These are phyloP conservation scores for Melanogaster broomeanus DNA, from an alignment of 768 basidiomycete genomes.

Conservation along the genomic window DNA sequence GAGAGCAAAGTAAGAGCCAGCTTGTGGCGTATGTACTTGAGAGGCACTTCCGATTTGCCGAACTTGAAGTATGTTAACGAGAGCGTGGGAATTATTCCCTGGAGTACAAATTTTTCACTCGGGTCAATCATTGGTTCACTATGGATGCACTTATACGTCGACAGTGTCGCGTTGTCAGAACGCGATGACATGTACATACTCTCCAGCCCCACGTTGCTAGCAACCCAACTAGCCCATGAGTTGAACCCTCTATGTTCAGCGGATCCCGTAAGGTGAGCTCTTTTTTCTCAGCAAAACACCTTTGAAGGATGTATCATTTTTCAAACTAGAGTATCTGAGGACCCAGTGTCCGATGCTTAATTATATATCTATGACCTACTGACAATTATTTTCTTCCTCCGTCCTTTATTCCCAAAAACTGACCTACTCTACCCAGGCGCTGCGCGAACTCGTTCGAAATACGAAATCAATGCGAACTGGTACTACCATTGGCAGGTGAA, in stretches of 20 bases:
- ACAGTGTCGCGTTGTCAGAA: background rate
- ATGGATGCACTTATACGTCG: no score
- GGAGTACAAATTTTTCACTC: no score
- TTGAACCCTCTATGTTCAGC: background rate
- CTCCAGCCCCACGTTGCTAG: background rate
- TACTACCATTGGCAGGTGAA: background rate
- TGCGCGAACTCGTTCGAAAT: background rate
- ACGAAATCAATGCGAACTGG: background rate
- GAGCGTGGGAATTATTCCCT: background rate
- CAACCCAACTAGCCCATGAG: background rate
- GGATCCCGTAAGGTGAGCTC: background rate
- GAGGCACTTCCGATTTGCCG: no score
- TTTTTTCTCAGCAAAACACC: background rate
- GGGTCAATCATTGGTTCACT: no score
- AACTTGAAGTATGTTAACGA: background rate
- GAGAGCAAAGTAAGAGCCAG: no score
- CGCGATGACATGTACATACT: background rate
- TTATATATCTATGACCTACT: constrained; percentile 53
- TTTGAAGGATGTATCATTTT: constrained; percentile 54
- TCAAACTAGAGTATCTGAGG: constrained; percentile 92
- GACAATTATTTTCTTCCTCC: constrained; percentile 32
- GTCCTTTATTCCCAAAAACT: background rate
- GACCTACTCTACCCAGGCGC: background rate
- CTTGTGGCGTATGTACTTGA: no score
- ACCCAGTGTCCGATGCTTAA: constrained; percentile 66